Evolutionary conservation across 257 asterid genomes (phyloP), one percentile per base, ranked within the genome.

Genomic region (Scutellaria barbata): DNA sequence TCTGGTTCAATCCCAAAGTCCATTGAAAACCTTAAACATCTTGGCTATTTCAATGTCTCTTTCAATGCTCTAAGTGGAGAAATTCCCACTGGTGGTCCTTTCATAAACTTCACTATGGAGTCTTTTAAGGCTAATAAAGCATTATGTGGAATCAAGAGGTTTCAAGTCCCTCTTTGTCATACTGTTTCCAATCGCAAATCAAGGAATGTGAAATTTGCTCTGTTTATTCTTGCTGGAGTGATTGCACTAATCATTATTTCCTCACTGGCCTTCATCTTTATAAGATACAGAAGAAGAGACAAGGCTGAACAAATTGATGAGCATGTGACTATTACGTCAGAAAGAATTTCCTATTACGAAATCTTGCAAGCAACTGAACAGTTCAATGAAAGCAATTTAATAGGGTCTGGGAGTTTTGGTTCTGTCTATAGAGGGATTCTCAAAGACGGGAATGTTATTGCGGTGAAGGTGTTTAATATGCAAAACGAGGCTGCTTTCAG

Each of bases 51-150:
- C 17, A 74, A 78, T 63, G 79, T 73, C 12, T 78, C 79, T 20
- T 73, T 68, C 74, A 78, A 78, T 54, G 47, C 17, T 9, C 16
- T 78, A 13, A 42, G n/a, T 7, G 76, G 82, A 4, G 82, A 73
- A 45, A 73, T 78, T 17, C 79, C 76, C 30, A 4, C 66, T 0
- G 40, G 45, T 61, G 84, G 81, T 48, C 72, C 81, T 6, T 80
- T 80, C 14, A 14, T 0, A 35, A 76, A 76, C 56, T 80, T 80
- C 50, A 71, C 76, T 6, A n/a, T 16, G n/a, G 68, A 75, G n/a
- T 75, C 65, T 18, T 79, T 70, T 14, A 45, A 17, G 37, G 35
- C 35, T 30, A 30, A 30, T 30, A 30, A 1, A 30, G 35, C 35
- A 30, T 30, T 30, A 2, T 30, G 83, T 60, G 83, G 83, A 45